A percentile compares a stretch with the other conserved stretches of the same genome.
Evolutionary conservation across 2,329 filamentous ascomycete species (phyloP).

Genomic region (Stagonosporopsis chrysanthemi): DNA sequence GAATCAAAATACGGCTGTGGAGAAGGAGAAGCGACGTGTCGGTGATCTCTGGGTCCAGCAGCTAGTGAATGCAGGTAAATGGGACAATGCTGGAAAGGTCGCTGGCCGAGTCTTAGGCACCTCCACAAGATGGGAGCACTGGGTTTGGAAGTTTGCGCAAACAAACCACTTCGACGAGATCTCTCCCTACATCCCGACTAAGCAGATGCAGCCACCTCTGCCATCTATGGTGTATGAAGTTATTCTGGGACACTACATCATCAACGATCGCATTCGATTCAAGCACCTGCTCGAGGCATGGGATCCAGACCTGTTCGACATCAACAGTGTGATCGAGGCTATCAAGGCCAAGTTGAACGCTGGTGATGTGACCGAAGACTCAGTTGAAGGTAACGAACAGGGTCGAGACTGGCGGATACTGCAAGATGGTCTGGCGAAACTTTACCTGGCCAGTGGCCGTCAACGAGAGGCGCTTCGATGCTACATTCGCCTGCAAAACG

Average conservation of each 20-base stretch:
- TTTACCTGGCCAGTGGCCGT: conserved; percentile 82
- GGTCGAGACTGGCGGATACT: conserved; percentile 88
- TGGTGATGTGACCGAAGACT: conserved; percentile 77
- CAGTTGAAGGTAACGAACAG: conserved; percentile 73
- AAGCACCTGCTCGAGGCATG: conserved; percentile 81
- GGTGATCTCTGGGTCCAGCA: conserved; percentile 94
- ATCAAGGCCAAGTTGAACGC: conserved; percentile 84
- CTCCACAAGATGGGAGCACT: conserved; percentile 88
- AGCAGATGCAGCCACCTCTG: conserved; percentile 79
- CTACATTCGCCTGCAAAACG: conserved; percentile 91
- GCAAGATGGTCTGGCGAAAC: conserved; percentile 82
- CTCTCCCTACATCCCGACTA: conserved; percentile 78
- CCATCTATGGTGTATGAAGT: conserved; percentile 86
- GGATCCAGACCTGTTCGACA: conserved; percentile 84
- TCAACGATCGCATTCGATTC: conserved; percentile 76
- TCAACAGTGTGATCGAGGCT: conserved; percentile 75
- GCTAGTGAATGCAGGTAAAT: conserved; percentile 76
- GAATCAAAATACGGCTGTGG: conserved; percentile 68
- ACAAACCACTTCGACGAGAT: conserved; percentile 90
- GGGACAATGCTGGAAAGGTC: conserved; percentile 78
- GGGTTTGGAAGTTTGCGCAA: conserved; percentile 91
- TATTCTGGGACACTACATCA: conserved; percentile 86
- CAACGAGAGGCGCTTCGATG: conserved; percentile 85
- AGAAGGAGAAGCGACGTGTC: conserved; percentile 88
- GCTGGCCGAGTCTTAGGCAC: conserved; percentile 84